Conservation (phyloP, 495 filamentous ascomycete species). For the Xylaria grammica region DNA sequence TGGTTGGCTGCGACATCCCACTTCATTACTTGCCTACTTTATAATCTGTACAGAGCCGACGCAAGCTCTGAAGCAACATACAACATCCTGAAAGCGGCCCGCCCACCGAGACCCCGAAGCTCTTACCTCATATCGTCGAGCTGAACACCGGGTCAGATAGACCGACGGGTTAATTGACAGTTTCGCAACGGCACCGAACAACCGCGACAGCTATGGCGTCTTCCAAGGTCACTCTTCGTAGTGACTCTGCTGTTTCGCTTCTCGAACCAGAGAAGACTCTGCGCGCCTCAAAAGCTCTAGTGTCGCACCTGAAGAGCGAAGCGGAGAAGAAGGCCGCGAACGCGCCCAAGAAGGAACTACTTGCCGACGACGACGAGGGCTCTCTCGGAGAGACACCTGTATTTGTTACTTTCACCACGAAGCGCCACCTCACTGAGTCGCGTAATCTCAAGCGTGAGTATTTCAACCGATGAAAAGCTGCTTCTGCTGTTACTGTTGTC, state of each 20-base stretch:
- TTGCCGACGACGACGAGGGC: slow-evolving; percentile 67
- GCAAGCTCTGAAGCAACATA: not conserved
- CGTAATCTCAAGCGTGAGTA: slow-evolving; percentile 76
- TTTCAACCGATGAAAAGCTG: slow-evolving; percentile 34
- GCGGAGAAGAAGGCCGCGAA: slow-evolving; percentile 60
- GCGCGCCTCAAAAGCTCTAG: slow-evolving; percentile 80
- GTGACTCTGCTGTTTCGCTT: slow-evolving; percentile 41
- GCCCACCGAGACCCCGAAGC: not conserved
- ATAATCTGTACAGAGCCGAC: not conserved
- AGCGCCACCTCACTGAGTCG: slow-evolving; percentile 80
- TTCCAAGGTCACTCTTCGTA: slow-evolving; percentile 36
- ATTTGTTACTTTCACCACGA: slow-evolving; percentile 87
- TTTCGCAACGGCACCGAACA: not conserved
- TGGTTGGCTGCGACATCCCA: slow-evolving; percentile 16
- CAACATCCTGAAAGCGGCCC: not conserved
- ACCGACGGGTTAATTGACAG: not conserved
- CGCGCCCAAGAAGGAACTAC: slow-evolving; percentile 68
- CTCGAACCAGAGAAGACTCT: slow-evolving; percentile 64
- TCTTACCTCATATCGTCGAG: not conserved
- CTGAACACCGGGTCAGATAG: not conserved
- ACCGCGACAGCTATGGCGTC: slow-evolving; percentile 28
- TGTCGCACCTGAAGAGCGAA: slow-evolving; percentile 76
- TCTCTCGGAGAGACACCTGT: slow-evolving; percentile 68
- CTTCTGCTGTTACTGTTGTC: slow-evolving; percentile 64
- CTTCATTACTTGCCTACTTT: slow-evolving; percentile 5